phyloP scores from a whole-genome alignment of 345 rosid species.

The Salix suchowensis region DNA sequence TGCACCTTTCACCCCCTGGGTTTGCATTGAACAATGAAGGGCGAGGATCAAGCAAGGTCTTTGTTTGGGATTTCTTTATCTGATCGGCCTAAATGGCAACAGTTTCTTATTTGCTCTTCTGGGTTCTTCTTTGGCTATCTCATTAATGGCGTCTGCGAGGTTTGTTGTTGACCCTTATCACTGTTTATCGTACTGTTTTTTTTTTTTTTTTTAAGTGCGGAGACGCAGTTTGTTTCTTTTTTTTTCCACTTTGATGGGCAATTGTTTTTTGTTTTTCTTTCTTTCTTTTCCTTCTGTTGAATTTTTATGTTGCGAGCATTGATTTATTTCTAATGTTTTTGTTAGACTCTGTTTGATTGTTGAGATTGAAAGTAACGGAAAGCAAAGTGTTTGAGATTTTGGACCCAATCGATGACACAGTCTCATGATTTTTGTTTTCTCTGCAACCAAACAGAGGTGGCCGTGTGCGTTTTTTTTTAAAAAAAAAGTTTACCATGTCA shows the following conservation, averaged over 20 bases:
- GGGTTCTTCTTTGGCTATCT: slow-evolving; percentile 97
- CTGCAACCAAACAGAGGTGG: not conserved
- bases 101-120: slow-evolving; percentile 82
- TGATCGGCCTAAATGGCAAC: slow-evolving; percentile 69
- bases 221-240: not conserved
- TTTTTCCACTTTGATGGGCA: not conserved
- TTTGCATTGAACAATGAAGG: slow-evolving; percentile 40
- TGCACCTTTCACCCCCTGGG: not conserved
- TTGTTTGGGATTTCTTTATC: slow-evolving; percentile 71
- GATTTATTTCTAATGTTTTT: not conserved
- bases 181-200: not conserved
- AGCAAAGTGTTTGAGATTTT: not conserved
- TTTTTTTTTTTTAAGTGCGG: not conserved
- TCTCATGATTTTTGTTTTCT: not conserved
- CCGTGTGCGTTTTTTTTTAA: not conserved
- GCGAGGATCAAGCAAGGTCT: slow-evolving; percentile 54
- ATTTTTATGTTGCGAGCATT: not conserved
- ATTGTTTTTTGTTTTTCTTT: not conserved
- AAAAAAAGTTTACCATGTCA: not conserved
- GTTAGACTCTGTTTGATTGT: slow-evolving; percentile 4
- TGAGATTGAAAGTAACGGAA: not conserved
- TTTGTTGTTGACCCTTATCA: slow-evolving; percentile 11
- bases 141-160: slow-evolving; percentile 95
- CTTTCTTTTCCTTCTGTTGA: not conserved
- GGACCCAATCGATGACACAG: not conserved